Conservation (phyloP, 352 stramenopile species). For the Globisporangium alternatum region DNA sequence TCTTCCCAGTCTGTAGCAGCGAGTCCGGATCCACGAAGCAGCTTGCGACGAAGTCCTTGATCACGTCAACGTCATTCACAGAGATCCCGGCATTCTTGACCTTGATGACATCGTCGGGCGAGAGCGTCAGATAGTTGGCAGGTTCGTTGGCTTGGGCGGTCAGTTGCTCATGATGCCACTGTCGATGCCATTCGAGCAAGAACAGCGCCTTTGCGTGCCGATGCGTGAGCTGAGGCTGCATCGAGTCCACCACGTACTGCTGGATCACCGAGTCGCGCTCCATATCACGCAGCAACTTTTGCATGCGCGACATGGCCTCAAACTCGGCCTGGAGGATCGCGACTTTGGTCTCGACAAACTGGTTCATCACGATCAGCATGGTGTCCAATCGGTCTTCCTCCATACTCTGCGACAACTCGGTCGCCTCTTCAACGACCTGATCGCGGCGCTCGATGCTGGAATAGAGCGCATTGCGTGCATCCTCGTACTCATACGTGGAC, state of each 20-base stretch:
- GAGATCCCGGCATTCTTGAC: constrained; percentile 62
- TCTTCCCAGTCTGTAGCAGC: constrained; percentile 26
- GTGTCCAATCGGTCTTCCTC: constrained; percentile 85
- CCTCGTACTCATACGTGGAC: constrained; percentile 57
- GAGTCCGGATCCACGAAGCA: constrained; percentile 73
- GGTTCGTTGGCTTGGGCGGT: constrained; percentile 39
- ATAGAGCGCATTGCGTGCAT: constrained; percentile 47
- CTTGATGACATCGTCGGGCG: constrained; percentile 43
- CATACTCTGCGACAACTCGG: constrained; percentile 71
- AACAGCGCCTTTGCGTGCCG: constrained; percentile 72
- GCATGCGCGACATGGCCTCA: constrained; percentile 63
- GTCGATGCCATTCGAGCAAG: constrained; percentile 77
- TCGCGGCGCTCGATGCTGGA: constrained; percentile 70
- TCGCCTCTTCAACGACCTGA: constrained; percentile 79
- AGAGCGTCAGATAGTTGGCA: constrained; percentile 40
- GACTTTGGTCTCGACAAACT: constrained; percentile 86
- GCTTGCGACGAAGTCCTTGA: constrained; percentile 84
- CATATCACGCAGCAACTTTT: constrained; percentile 65
- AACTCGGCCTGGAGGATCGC: constrained; percentile 81
- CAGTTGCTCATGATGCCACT: constrained; percentile 60
- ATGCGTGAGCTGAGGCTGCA: constrained; percentile 80
- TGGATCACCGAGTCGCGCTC: constrained; percentile 83
- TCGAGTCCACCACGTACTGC: constrained; percentile 83
- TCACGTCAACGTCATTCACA: constrained; percentile 70
- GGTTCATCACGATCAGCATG: constrained; percentile 78